Conservation (phyloP, 805 yeast genomes). For the Komagataella populi region DNA sequence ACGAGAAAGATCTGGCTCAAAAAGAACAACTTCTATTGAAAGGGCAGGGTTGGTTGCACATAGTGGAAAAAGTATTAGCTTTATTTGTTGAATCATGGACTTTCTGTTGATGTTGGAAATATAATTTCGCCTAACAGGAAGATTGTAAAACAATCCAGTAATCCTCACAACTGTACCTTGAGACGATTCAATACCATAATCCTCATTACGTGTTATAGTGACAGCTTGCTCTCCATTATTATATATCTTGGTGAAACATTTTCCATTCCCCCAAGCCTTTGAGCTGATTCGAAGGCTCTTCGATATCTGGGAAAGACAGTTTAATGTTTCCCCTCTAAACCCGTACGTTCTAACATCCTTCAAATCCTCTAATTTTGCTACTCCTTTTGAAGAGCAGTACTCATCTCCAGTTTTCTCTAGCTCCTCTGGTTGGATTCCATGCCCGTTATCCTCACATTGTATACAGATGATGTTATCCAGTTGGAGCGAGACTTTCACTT, state of each 20-base stretch:
- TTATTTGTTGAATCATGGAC: neutral
- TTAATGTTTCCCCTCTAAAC: constrained; percentile 62
- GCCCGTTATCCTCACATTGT: constrained; percentile 55
- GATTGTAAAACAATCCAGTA: constrained; percentile 25
- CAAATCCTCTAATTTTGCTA: constrained; percentile 19
- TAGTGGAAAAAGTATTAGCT: neutral
- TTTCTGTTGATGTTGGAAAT: neutral
- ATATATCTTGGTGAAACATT: constrained; percentile 11
- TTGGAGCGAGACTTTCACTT: constrained; percentile 15
- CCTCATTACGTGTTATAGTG: neutral
- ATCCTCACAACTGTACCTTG: constrained; percentile 26
- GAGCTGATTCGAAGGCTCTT: constrained; percentile 35
- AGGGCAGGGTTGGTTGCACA: neutral
- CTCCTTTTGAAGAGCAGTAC: neutral
- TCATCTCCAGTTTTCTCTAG: constrained; percentile 27
- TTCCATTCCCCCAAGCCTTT: constrained; percentile 17
- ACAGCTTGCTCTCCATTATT: constrained; percentile 7
- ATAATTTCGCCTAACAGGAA: constrained; percentile 5
- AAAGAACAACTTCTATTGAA: constrained; percentile 5
- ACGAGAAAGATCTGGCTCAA: neutral
- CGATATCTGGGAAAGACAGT: constrained; percentile 31
- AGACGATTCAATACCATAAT: neutral
- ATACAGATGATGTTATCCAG: constrained; percentile 17
- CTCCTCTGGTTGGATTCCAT: constrained; percentile 43
- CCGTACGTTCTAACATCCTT: constrained; percentile 35